Base-by-base conservation (phyloP, 306 rosid genomes). In the Quercus glauca region DNA sequence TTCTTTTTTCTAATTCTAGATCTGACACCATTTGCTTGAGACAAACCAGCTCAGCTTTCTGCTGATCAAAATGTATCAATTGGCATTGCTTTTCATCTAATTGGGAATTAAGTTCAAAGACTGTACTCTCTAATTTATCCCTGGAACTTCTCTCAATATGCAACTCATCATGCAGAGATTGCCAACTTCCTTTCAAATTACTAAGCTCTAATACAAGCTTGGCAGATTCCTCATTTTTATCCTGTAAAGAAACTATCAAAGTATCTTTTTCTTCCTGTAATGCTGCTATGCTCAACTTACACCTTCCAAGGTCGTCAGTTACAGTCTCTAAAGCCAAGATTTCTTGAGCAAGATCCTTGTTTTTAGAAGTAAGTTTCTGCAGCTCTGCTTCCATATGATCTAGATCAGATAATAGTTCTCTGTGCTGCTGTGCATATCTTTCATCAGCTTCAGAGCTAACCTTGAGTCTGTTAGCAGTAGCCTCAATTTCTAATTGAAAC, bases 1-100 rank as follows among this genome's bases (percentile, higher is more conserved):
- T 88, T 83, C 94, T 87, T 78, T 91, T 95, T 79, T 93, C 97
- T 19, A 76, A 80, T 76, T 95, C 96, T 13, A 91, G 81, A 75
- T 88, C 87, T 18, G 83, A 76, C 33, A 91, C 75, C 69, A 81
- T 70, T 86, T 82, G 88, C 88, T 85, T 95, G 79, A 90, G 93
- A 85, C 64, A 73, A 78, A 81, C 83, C 80, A 90, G 73, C 82
- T 95, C 94, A 58, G 83, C 87, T 73, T 80, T 83, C 78, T 81
- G 88, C 78, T 78, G 81, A 87, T 90, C 92, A 77, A 85, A 88
- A 57, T 83, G 86, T 76, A 86, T 89, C 79, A 87, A 85, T 82
- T 83, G 89, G 74, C 80, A 77, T 61, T 85, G 83, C 85, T 87
- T 95, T 69, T 87, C 92, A 37, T 88, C 82, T 82, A 91, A 71